These are phyloP conservation scores for Lipomyces anomalus DNA, from an alignment of 805 yeast species.

Conservation along the genomic window DNA sequence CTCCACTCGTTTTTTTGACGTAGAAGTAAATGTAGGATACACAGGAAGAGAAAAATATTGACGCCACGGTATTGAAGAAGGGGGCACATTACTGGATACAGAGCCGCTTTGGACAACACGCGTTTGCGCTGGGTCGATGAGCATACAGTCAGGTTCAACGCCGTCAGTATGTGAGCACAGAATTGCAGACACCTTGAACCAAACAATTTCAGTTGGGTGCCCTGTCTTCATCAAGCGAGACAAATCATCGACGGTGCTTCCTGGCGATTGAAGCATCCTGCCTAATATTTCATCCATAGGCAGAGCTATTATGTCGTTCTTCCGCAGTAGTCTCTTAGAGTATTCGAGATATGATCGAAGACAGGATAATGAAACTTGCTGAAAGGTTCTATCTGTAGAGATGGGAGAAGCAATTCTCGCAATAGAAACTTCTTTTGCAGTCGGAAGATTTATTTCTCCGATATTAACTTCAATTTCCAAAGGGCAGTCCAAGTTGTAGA, in stretches of 20 bases:
- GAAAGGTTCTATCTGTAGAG: constrained; percentile 59
- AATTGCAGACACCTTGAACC: constrained; percentile 70
- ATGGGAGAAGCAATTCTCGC: constrained; percentile 64
- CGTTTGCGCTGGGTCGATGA: constrained; percentile 64
- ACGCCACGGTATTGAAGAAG: constrained; percentile 17
- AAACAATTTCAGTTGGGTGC: constrained; percentile 64
- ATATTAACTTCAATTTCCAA: constrained; percentile 18
- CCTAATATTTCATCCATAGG: constrained; percentile 67
- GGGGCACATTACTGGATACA: constrained; percentile 29
- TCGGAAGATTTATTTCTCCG: constrained; percentile 31
- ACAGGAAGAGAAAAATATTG: constrained; percentile 35
- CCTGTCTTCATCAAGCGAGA: constrained; percentile 27
- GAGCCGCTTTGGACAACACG: constrained; percentile 65
- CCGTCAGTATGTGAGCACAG: constrained; percentile 15
- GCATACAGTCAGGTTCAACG: constrained; percentile 1
- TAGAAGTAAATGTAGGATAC: constrained; percentile 5
- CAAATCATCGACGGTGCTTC: constrained; percentile 8
- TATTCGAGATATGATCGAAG: constrained; percentile 58
- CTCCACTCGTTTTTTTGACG: constrained; percentile 1
- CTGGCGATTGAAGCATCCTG: constrained; percentile 40
- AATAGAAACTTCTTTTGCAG: constrained; percentile 60
- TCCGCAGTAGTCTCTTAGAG: constrained; percentile 50
- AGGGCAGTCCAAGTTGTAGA: constrained; percentile 44
- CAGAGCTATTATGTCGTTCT: constrained; percentile 71
- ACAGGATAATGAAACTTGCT: constrained; percentile 54